A percentile compares a stretch with the other conserved stretches of the same genome.
These are phyloP conservation scores for Trichocladium uniseriatum DNA, from an alignment of 495 filamentous ascomycete species.

Conservation along the genomic window DNA sequence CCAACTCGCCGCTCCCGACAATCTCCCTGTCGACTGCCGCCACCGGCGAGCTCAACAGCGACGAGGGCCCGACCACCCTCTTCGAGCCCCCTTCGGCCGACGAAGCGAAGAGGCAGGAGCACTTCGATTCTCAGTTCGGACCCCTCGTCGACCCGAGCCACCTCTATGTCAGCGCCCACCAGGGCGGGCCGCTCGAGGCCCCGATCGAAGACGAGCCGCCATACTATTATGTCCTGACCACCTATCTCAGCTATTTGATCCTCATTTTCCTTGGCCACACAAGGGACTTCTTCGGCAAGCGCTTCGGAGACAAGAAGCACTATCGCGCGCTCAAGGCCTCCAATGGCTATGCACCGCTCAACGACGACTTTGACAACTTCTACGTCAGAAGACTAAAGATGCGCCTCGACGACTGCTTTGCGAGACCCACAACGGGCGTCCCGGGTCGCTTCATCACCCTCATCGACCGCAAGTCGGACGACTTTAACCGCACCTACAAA, in stretches of 20 bases:
- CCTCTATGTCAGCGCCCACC: slow-evolving; percentile 71
- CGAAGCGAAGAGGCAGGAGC: slow-evolving; percentile 64
- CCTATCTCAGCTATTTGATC: slow-evolving; percentile 93
- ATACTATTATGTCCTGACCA: slow-evolving; percentile 92
- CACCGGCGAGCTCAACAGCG: slow-evolving; percentile 60
- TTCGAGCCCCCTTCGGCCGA: slow-evolving; percentile 87
- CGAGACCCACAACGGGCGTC: slow-evolving; percentile 82
- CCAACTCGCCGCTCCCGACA: slow-evolving; percentile 66
- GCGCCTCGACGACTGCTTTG: slow-evolving; percentile 94
- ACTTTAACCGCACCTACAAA: slow-evolving; percentile 81
- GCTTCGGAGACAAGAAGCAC: slow-evolving; percentile 67
- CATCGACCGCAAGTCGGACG: slow-evolving; percentile 75
- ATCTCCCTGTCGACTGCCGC: slow-evolving; percentile 88
- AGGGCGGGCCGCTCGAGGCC: slow-evolving; percentile 64
- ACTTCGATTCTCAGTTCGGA: slow-evolving; percentile 84
- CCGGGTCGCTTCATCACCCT: slow-evolving; percentile 90
- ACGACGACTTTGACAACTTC: slow-evolving; percentile 98
- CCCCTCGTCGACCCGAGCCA: slow-evolving; percentile 72
- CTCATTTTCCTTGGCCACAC: slow-evolving; percentile 93
- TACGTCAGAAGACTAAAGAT: slow-evolving; percentile 87
- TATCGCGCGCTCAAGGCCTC: slow-evolving; percentile 74
- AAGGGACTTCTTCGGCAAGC: slow-evolving; percentile 95
- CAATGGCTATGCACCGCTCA: slow-evolving; percentile 92
- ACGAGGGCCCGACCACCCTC: slow-evolving; percentile 66
- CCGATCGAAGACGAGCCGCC: slow-evolving; percentile 92